Evolutionary conservation across 2,329 filamentous ascomycete genomes (phyloP), one percentile per base, ranked within the genome.

Genomic region (Xylaria sp.): DNA sequence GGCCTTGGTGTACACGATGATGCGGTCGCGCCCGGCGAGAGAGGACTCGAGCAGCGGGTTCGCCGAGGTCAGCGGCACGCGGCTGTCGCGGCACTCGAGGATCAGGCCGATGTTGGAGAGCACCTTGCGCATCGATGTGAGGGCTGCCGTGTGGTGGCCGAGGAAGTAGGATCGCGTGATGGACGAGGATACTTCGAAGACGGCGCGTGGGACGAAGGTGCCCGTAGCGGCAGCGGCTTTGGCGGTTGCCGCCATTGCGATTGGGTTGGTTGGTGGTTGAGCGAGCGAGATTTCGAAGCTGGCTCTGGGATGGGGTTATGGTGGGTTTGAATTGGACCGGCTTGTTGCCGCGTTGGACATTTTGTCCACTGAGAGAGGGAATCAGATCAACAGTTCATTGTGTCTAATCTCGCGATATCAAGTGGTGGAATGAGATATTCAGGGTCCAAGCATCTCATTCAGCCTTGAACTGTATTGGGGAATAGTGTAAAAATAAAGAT

Each of bases 71-170:
- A 98, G 80, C 0, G 95, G 95, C 0, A 97, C 89, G 50, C 95
- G 89, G 75, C 93, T 93, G 80, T 99, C 95, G 73, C 95, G 91
- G 76, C 94, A 97, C 80, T 99, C 95, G 73, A 99, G 87, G 57
- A 99, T 87, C 45, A 98, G 87, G 72, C 94, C 91, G 71, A 97
- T 91, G 66, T 87, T 88, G 28, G 89, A 87, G 51, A 99, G 85
- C 74, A 91, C 84, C 40, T 86, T 86, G 75, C 92, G 91, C 89
- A 98, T 97, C 75, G 91, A 90, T 50, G 85, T 82, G 33, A 97
- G 83, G 15, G 92, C 95, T 9, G 91, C 85, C 64, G 87, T 87
- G 82, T 99, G 95, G 79, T 99, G 95, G 65, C 95, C 95, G 49
- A 98, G 85, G 80, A 92, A 99, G 80, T 98, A 99, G 62, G 94